A percentile compares a stretch with the other conserved stretches of the same genome.
phyloP scores from a whole-genome alignment of 2,329 filamentous ascomycete species.

The Xylaria sp. region DNA sequence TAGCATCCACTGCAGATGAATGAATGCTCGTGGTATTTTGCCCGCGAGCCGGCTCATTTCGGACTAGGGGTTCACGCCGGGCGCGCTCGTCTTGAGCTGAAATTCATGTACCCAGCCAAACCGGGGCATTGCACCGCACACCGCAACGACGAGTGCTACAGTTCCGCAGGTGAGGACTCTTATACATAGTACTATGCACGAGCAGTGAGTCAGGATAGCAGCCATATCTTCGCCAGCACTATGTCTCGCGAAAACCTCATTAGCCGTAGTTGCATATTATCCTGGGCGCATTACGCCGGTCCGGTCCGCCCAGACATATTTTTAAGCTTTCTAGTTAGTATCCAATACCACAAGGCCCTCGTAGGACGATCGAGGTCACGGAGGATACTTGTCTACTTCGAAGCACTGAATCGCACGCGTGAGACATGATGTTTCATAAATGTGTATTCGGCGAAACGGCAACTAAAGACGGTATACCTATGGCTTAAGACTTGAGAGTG shows the following conservation, averaged over 20 bases:
- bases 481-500: neutral
- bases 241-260: neutral
- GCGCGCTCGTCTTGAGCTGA: constrained; percentile 22
- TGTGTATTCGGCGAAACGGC: neutral
- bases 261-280: neutral
- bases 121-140: constrained; percentile 25
- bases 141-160: constrained; percentile 14
- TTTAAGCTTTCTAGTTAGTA: neutral
- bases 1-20: neutral
- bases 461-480: neutral
- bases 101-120: constrained; percentile 11
- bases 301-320: constrained; percentile 11
- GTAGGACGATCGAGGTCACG: neutral
- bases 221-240: neutral
- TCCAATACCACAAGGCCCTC: neutral
- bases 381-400: neutral
- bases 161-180: neutral
- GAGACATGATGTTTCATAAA: neutral
- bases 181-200: neutral
- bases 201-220: neutral
- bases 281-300: constrained; percentile 1
- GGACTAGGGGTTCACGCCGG: constrained; percentile 9
- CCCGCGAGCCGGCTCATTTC: constrained; percentile 2
- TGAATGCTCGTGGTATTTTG: neutral
- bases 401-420: neutral